Conservation (phyloP, 2,329 filamentous ascomycete genomes). For the Aspergillus aculeatinus region DNA sequence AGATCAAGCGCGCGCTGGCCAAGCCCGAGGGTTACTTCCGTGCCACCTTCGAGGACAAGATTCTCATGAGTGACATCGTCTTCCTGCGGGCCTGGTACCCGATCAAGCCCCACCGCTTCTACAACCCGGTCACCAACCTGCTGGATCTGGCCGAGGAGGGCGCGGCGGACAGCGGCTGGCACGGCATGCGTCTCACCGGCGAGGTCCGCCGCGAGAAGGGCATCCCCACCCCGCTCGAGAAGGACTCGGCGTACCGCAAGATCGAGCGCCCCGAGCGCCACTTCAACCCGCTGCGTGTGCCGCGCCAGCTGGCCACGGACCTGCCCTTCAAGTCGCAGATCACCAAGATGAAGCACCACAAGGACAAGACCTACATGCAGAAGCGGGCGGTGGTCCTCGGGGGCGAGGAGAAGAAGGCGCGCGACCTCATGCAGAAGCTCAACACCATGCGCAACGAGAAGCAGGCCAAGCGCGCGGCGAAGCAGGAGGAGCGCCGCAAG, state of each 20-base stretch:
- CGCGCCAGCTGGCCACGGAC: slow-evolving; percentile 62
- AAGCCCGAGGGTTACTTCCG: slow-evolving; percentile 96
- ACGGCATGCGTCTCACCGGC: slow-evolving; percentile 89
- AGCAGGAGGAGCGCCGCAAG: slow-evolving; percentile 83
- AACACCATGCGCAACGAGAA: slow-evolving; percentile 89
- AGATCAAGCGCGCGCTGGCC: slow-evolving; percentile 92
- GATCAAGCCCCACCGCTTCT: slow-evolving; percentile 91
- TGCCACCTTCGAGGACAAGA: slow-evolving; percentile 98
- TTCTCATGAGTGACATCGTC: slow-evolving; percentile 93
- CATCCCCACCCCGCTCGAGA: slow-evolving; percentile 73
- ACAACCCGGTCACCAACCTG: slow-evolving; percentile 93
- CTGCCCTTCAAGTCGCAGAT: slow-evolving; percentile 94
- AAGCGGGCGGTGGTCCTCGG: slow-evolving; percentile 87
- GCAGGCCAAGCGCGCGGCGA: slow-evolving; percentile 73
- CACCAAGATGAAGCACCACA: slow-evolving; percentile 74
- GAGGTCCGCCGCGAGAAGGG: slow-evolving; percentile 77
- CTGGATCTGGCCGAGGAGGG: slow-evolving; percentile 56
- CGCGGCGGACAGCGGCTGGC: slow-evolving; percentile 58
- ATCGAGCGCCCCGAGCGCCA: slow-evolving; percentile 62
- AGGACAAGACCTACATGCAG: slow-evolving; percentile 83
- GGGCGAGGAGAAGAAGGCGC: slow-evolving; percentile 83
- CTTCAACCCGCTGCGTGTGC: slow-evolving; percentile 66
- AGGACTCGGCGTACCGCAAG: slow-evolving; percentile 80
- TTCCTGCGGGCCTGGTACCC: slow-evolving; percentile 97
- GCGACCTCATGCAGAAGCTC: slow-evolving; percentile 89